Evolutionary conservation across 805 yeast genomes (phyloP), one percentile per base, ranked within the genome.

Genomic region (Teunomyces lycoperdinae): DNA sequence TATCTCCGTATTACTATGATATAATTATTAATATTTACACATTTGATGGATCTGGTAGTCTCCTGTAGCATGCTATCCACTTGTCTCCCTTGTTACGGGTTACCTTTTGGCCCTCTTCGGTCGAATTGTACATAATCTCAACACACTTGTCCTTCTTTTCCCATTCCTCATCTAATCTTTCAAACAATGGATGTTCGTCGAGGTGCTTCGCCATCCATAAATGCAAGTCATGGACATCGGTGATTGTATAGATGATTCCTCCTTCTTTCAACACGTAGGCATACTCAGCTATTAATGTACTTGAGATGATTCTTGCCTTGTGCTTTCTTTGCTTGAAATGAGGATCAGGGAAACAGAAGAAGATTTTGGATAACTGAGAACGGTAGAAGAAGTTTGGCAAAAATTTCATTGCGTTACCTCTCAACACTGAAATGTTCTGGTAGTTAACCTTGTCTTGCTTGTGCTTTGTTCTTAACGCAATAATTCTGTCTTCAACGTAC

Each of bases 261-360:
- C 89, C 94, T 50, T 88, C 95, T 57, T 76, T 81, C 57, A 94
- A 73, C 5, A 86, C 94, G 62, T 81, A 94, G 2, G 99, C 98
- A 64, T 94, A 94, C 67, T 94, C 99, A 27, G 92, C 79, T 47
- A 90, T 74, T 51, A 94, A 72, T 2, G 98, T 92, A 55, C 83
- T 85, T 46, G 99, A 91, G 55, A 94, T 81, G 61, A 94, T 94
- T 73, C 99, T 79, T 5, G 97, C 97, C 76, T 94, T 94, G 70
- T 94, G 99, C 64, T 94, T 94, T 62, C 98, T 79, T 68, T 89
- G 96, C 66, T 94, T 94, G 76, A 94, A 94, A 67, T 94, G 99
- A 6, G 99, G 99, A 68, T 94, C 99, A n/a, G 99, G 99, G 79
- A 94, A 94, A 67, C 99, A 94, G 73, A 94, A 94, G 71, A 94